phyloP scores from a whole-genome alignment of 2,329 filamentous ascomycete species.

The Stagonosporopsis cucurbitacearum region DNA sequence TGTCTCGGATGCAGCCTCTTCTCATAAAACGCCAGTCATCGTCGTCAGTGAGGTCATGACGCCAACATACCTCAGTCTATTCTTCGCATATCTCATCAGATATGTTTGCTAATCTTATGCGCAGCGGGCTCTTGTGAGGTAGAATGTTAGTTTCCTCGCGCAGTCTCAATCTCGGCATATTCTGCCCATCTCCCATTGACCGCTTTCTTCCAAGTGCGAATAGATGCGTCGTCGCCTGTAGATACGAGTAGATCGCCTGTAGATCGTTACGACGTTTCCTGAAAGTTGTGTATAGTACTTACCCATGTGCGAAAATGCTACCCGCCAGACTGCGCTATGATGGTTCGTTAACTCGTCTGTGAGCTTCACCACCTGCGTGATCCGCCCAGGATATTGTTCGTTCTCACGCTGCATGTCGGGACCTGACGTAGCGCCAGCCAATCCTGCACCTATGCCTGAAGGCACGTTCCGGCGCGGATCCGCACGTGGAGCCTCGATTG shows the following conservation, averaged over 20 bases:
- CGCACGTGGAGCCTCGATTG: slow-evolving; percentile 31
- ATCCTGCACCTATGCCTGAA: slow-evolving; percentile 61
- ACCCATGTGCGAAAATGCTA: slow-evolving; percentile 66
- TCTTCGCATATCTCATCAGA: not conserved
- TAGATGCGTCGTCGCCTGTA: slow-evolving; percentile 75
- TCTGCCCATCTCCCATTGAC: slow-evolving; percentile 57
- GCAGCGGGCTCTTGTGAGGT: not conserved
- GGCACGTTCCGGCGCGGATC: slow-evolving; percentile 45
- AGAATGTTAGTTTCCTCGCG: slow-evolving; percentile 34
- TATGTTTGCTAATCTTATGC: not conserved
- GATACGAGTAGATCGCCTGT: slow-evolving; percentile 75
- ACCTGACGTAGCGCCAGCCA: slow-evolving; percentile 53
- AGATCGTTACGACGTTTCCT: slow-evolving; percentile 32
- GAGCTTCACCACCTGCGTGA: slow-evolving; percentile 68
- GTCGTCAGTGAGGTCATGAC: not conserved
- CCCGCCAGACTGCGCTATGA: slow-evolving; percentile 75
- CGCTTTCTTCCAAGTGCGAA: slow-evolving; percentile 59
- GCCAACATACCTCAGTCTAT: not conserved
- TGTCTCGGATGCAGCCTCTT: not conserved
- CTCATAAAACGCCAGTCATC: not conserved
- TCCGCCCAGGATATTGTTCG: slow-evolving; percentile 67
- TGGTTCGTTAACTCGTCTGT: slow-evolving; percentile 72
- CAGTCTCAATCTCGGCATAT: slow-evolving; percentile 56
- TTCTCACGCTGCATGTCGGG: slow-evolving; percentile 60
- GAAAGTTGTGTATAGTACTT: slow-evolving; percentile 18